Conservation (phyloP, 129 eudicot genomes). For the Flaveria ramosissima region DNA sequence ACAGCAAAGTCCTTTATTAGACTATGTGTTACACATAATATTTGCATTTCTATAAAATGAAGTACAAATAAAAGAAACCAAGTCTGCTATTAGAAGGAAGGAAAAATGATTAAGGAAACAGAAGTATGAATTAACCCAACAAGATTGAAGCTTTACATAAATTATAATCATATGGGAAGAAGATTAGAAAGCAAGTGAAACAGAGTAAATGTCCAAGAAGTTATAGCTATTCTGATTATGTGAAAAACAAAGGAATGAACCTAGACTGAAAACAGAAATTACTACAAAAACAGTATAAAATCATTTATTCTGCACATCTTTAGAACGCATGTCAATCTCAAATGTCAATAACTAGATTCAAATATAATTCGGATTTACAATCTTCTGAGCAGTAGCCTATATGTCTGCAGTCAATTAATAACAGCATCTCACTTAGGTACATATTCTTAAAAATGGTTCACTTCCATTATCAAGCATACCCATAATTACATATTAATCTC, state of each 20-base stretch:
- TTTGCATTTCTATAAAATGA: neutral
- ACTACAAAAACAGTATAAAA: neutral
- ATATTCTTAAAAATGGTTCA: conserved; percentile 17
- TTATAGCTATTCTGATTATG: conserved; percentile 4
- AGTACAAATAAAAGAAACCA: neutral
- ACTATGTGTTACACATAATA: neutral
- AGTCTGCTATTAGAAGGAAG: neutral
- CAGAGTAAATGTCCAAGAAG: neutral
- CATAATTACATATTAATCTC: neutral
- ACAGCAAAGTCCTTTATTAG: neutral
- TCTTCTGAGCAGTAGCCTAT: neutral
- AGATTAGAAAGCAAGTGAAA: conserved; percentile 9
- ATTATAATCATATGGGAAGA: neutral
- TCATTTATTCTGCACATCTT: conserved; percentile 17
- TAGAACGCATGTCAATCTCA: conserved; percentile 25
- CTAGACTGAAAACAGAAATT: conserved; percentile 11
- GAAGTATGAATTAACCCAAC: neutral
- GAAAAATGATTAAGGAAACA: conserved; percentile 14
- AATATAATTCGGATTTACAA: neutral
- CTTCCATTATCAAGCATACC: conserved; percentile 9
- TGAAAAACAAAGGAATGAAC: conserved; percentile 11
- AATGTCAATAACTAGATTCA: conserved; percentile 17
- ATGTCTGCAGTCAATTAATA: neutral
- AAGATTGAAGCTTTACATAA: conserved; percentile 17
- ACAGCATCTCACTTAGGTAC: neutral